Evolutionary conservation across 768 basidiomycete genomes (phyloP).

Genomic region (Lyophyllum shimeji): DNA sequence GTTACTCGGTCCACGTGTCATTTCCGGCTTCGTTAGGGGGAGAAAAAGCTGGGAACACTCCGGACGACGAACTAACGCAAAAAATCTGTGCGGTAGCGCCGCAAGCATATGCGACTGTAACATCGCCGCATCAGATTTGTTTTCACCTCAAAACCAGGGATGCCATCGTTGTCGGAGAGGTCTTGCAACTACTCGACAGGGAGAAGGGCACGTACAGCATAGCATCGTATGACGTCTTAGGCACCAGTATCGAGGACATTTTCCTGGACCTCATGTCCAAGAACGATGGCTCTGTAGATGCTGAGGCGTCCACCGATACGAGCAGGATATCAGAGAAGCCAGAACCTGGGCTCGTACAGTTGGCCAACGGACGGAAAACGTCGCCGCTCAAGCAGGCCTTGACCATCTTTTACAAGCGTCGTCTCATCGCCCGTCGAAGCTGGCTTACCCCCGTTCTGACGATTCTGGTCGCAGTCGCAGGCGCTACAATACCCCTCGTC

Average conservation of each 20-base stretch:
- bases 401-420: slow-evolving; percentile 74
- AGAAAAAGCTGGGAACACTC: slow-evolving; percentile 28
- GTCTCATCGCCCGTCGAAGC: slow-evolving; percentile 59
- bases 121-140: slow-evolving; percentile 41
- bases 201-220: slow-evolving; percentile 39
- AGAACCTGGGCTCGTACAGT: slow-evolving; percentile 29
- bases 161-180: slow-evolving; percentile 46
- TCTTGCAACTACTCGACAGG: slow-evolving; percentile 54
- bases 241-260: slow-evolving; percentile 80
- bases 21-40: slow-evolving; percentile 30
- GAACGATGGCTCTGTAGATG: slow-evolving; percentile 27
- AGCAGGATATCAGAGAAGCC: slow-evolving; percentile 6
- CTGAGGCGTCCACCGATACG: slow-evolving; percentile 17
- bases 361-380: slow-evolving; percentile 51
- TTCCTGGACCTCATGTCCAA: slow-evolving; percentile 71
- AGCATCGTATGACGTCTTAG: slow-evolving; percentile 62
- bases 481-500: slow-evolving; percentile 64
- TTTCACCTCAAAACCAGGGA: slow-evolving; percentile 69
- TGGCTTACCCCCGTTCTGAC: slow-evolving; percentile 66
- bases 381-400: slow-evolving; percentile 64
- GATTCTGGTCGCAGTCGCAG: slow-evolving; percentile 55
- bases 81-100: slow-evolving; percentile 47
- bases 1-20: slow-evolving; percentile 62
- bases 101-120: slow-evolving; percentile 37
- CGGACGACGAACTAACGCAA: slow-evolving; percentile 34